A percentile compares a stretch with the other conserved stretches of the same genome.
phyloP scores from a whole-genome alignment of 202 grass and related monocot genomes.

The Bolboschoenoplectus hybrid region DNA sequence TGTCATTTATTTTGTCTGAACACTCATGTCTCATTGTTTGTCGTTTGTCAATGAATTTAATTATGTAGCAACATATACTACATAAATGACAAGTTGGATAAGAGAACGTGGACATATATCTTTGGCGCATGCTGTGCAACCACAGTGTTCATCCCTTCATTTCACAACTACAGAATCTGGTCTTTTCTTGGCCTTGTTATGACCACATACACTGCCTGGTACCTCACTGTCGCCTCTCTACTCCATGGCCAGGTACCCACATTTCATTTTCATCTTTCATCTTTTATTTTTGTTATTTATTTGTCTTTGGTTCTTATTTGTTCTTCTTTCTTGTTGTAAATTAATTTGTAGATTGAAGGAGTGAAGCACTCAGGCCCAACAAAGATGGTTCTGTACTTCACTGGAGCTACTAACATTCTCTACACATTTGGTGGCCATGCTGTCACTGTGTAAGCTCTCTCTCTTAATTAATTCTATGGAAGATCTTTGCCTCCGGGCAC shows the following conservation, averaged over 20 bases:
- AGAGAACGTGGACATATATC: slow-evolving; percentile 91
- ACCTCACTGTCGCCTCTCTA: slow-evolving; percentile 82
- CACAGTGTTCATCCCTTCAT: slow-evolving; percentile 93
- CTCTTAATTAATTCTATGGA: background rate
- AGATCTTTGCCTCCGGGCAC: background rate
- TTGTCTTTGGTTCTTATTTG: background rate
- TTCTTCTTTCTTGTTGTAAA: background rate
- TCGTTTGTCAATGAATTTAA: background rate
- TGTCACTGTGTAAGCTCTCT: slow-evolving; percentile 73
- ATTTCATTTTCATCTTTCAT: background rate
- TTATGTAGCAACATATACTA: slow-evolving; percentile 88
- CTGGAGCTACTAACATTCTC: slow-evolving; percentile 92
- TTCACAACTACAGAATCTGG: slow-evolving; percentile 97
- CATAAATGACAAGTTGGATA: slow-evolving; percentile 87
- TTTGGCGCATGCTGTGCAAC: slow-evolving; percentile 96
- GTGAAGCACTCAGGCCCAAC: slow-evolving; percentile 72
- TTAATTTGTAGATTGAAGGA: slow-evolving; percentile 57
- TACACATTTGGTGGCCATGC: slow-evolving; percentile 96
- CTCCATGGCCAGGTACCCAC: slow-evolving; percentile 59
- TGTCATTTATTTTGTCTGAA: slow-evolving; percentile 5
- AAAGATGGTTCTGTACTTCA: slow-evolving; percentile 88
- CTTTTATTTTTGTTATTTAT: background rate
- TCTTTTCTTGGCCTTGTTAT: slow-evolving; percentile 83
- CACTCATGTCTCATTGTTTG: slow-evolving; percentile 31
- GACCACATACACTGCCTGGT: slow-evolving; percentile 97